Evolutionary conservation across 2,329 filamentous ascomycete species (phyloP).

Genomic region (Lachnellula occidentalis): DNA sequence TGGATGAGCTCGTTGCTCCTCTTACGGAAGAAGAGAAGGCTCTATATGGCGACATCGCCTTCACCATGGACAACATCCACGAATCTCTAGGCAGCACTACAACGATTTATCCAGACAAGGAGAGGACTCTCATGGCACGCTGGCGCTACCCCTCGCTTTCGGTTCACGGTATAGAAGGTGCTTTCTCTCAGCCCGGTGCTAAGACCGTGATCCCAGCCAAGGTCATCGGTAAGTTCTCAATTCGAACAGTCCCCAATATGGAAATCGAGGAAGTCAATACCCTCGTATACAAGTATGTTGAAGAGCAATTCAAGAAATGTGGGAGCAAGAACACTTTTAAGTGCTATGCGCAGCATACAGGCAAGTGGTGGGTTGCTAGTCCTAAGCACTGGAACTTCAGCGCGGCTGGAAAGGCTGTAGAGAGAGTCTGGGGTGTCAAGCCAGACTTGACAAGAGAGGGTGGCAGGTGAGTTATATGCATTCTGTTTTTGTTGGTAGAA

Average conservation of each 20-base stretch:
- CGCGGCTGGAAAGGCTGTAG: conserved; percentile 89
- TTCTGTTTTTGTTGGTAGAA: not conserved
- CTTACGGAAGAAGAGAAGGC: conserved; percentile 79
- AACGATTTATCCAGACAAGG: conserved; percentile 81
- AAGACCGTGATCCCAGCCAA: conserved; percentile 99
- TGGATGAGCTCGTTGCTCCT: conserved; percentile 88
- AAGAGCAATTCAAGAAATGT: conserved; percentile 79
- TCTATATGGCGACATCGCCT: conserved; percentile 85
- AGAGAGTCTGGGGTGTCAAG: conserved; percentile 88
- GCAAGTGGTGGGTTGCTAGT: conserved; percentile 98
- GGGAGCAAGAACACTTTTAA: conserved; percentile 88
- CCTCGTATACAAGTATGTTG: conserved; percentile 76
- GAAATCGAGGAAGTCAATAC: conserved; percentile 84
- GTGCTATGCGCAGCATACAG: conserved; percentile 76
- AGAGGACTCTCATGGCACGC: conserved; percentile 86
- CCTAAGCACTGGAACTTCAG: conserved; percentile 99
- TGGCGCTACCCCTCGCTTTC: conserved; percentile 95
- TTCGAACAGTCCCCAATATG: conserved; percentile 97
- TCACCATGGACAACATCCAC: conserved; percentile 93
- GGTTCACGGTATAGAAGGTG: conserved; percentile 90
- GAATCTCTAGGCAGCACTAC: conserved; percentile 87
- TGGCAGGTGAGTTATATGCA: conserved; percentile 57
- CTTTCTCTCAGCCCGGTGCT: conserved; percentile 85
- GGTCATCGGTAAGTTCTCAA: conserved; percentile 97
- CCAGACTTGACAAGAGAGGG: conserved; percentile 96